phyloP scores from a whole-genome alignment of 345 rosid species.

The Arabidopsis arenosa region DNA sequence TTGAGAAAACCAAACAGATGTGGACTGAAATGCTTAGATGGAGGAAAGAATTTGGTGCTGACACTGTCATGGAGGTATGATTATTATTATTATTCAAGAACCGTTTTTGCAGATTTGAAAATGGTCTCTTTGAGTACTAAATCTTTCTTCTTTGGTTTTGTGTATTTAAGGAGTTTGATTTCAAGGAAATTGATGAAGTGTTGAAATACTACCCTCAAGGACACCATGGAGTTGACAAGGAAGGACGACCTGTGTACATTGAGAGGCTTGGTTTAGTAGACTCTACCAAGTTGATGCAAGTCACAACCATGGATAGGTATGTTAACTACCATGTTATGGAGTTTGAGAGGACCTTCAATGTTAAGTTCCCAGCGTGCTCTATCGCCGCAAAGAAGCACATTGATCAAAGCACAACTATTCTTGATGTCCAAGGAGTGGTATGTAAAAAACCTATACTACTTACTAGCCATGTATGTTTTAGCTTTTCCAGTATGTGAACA shows the following conservation, averaged over 20 bases:
- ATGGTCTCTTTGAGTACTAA: neutral
- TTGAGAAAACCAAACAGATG: slow-evolving; percentile 91
- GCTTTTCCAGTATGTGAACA: neutral
- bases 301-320: slow-evolving; percentile 89
- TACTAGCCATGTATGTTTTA: too few relatives aligned
- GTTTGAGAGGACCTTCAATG: slow-evolving; percentile 81
- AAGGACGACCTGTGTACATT: slow-evolving; percentile 90
- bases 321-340: slow-evolving; percentile 89
- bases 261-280: slow-evolving; percentile 91
- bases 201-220: slow-evolving; percentile 87
- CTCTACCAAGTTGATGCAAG: slow-evolving; percentile 88
- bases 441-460: slow-evolving; percentile 32
- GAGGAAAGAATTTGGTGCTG: slow-evolving; percentile 90
- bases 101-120: neutral
- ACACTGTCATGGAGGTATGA: slow-evolving; percentile 70
- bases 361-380: slow-evolving; percentile 89
- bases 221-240: slow-evolving; percentile 92
- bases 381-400: slow-evolving; percentile 86
- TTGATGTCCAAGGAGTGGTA: slow-evolving; percentile 99
- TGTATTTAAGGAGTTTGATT: slow-evolving; percentile 70
- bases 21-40: slow-evolving; percentile 92
- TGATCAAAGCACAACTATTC: slow-evolving; percentile 94
- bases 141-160: neutral
- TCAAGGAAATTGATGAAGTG: slow-evolving; percentile 70
- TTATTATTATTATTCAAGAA: neutral